phyloP scores from a whole-genome alignment of 495 filamentous ascomycete genomes.

The Mytilinidion resinicola region DNA sequence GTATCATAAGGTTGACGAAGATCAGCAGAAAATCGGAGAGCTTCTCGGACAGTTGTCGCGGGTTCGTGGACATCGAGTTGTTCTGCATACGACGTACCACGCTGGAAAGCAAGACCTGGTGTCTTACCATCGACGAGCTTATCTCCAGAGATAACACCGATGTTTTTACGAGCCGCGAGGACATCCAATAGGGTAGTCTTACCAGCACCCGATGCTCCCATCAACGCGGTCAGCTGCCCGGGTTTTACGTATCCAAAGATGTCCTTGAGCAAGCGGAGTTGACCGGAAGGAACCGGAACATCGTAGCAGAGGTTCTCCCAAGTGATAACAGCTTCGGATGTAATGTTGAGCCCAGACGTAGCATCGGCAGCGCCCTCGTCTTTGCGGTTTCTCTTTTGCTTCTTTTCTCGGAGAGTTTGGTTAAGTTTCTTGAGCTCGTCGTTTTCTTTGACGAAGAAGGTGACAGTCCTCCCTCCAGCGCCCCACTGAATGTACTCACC shows the following conservation, averaged over 20 bases:
- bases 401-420: slow-evolving; percentile 52
- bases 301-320: slow-evolving; percentile 56
- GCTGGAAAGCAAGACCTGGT: slow-evolving; percentile 65
- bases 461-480: slow-evolving; percentile 70
- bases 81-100: slow-evolving; percentile 74
- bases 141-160: slow-evolving; percentile 69
- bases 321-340: slow-evolving; percentile 50
- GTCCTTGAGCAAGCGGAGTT: slow-evolving; percentile 60
- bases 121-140: slow-evolving; percentile 66
- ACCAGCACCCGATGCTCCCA: slow-evolving; percentile 82
- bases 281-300: slow-evolving; percentile 63
- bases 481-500: slow-evolving; percentile 72
- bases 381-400: slow-evolving; percentile 48
- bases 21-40: slow-evolving; percentile 75
- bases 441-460: slow-evolving; percentile 66
- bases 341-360: slow-evolving; percentile 54
- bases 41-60: slow-evolving; percentile 75
- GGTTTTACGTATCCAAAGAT: slow-evolving; percentile 75
- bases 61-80: slow-evolving; percentile 77
- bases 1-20: slow-evolving; percentile 69
- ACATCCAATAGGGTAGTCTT: slow-evolving; percentile 82
- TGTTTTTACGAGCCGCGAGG: slow-evolving; percentile 67
- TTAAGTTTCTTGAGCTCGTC: slow-evolving; percentile 65
- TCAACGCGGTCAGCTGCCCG: slow-evolving; percentile 70
- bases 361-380: slow-evolving; percentile 39